Evolutionary conservation across 2,329 filamentous ascomycete genomes (phyloP).

Genomic region (Penicillium sp.): DNA sequence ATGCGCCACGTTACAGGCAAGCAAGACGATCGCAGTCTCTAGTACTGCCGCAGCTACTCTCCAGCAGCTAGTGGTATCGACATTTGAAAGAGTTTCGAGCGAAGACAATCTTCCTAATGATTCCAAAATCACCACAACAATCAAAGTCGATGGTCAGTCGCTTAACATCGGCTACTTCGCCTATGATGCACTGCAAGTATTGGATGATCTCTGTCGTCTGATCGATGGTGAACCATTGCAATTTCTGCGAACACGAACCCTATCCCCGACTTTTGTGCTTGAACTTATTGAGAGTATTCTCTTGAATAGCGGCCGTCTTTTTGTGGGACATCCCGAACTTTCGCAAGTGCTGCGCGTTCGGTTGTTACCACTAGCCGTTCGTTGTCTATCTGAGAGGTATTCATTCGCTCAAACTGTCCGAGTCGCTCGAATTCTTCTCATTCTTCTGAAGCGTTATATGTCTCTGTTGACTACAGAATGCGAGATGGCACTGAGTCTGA

Average conservation of each 20-base stretch:
- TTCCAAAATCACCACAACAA: constrained; percentile 60
- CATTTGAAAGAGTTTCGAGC: constrained; percentile 83
- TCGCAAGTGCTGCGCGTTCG: constrained; percentile 71
- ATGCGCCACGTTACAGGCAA: constrained; percentile 85
- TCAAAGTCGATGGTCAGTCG: constrained; percentile 62
- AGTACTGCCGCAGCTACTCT: constrained; percentile 95
- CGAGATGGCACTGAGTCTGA: constrained; percentile 73
- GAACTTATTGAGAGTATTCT: constrained; percentile 91
- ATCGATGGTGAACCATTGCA: constrained; percentile 80
- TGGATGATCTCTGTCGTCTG: constrained; percentile 85
- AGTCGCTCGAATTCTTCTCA: constrained; percentile 76
- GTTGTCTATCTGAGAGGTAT: constrained; percentile 71
- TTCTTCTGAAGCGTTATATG: constrained; percentile 76
- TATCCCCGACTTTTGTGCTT: constrained; percentile 79
- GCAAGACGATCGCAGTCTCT: constrained; percentile 89
- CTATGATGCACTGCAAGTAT: constrained; percentile 80
- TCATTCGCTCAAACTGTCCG: constrained; percentile 81
- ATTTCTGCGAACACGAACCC: constrained; percentile 73
- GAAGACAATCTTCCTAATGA: constrained; percentile 65
- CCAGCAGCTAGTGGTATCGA: constrained; percentile 85
- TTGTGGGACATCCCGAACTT: constrained; percentile 75
- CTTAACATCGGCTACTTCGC: constrained; percentile 71
- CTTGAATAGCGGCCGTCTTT: constrained; percentile 78
- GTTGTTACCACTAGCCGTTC: constrained; percentile 80
- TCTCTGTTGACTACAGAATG: constrained; percentile 73